A percentile compares a stretch with the other conserved stretches of the same genome.
phyloP scores from a whole-genome alignment of 805 yeast species.

The Starmerella apicola region DNA sequence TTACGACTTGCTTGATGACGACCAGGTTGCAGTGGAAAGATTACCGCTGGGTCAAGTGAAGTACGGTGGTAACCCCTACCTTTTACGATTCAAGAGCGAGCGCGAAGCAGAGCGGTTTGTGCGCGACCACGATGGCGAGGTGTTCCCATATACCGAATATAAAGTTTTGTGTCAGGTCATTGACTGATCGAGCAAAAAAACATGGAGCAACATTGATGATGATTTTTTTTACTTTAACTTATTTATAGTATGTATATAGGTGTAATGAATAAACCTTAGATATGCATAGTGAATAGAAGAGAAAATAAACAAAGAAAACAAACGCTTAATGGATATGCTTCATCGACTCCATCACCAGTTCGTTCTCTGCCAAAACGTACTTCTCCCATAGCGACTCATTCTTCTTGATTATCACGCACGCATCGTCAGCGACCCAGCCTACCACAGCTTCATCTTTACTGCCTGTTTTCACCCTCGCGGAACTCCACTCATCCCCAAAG shows the following conservation, averaged over 20 bases:
- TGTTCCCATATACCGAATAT: constrained; percentile 23
- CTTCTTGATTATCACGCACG: constrained; percentile 66
- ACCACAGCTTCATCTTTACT: constrained; percentile 35
- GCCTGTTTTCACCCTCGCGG: constrained; percentile 52
- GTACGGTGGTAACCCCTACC: constrained; percentile 26
- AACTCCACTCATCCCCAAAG: constrained; percentile 79
- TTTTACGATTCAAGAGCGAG: constrained; percentile 25
- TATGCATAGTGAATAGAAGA: no score
- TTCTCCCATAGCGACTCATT: constrained; percentile 73
- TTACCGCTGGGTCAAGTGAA: constrained; percentile 24
- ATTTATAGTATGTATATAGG: no score
- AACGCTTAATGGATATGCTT: not conserved
- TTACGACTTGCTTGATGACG: constrained; percentile 26
- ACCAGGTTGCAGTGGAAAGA: constrained; percentile 24
- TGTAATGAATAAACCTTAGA: no score
- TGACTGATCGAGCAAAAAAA: constrained; percentile 23
- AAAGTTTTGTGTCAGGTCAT: constrained; percentile 25
- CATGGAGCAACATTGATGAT: no score
- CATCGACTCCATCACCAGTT: constrained; percentile 46
- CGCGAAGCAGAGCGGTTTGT: constrained; percentile 26
- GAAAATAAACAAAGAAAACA: not conserved
- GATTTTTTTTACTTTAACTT: no score
- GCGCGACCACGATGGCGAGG: constrained; percentile 22
- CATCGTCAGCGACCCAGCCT: constrained; percentile 71
- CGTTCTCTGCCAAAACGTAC: constrained; percentile 55